Conservation (phyloP, 2,329 filamentous ascomycete species). For the Helotiales sp. region DNA sequence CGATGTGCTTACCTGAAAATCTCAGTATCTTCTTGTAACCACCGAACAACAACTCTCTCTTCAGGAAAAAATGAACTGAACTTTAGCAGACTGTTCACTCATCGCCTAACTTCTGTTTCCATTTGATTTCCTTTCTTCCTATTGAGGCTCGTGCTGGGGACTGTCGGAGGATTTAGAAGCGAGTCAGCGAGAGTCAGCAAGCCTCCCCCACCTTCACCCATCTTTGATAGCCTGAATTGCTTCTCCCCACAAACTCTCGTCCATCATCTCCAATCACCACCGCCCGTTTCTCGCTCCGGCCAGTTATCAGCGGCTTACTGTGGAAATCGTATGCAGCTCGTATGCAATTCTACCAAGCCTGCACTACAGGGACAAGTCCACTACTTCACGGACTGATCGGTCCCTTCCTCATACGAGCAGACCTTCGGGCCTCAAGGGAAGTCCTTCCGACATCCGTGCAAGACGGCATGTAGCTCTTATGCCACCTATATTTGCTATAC, state of each 20-base stretch:
- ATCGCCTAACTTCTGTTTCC: background rate
- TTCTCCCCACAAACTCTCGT: background rate
- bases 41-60: background rate
- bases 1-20: background rate
- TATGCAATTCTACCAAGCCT: constrained; percentile 16
- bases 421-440: constrained; percentile 10
- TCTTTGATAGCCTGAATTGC: background rate
- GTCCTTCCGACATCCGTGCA: constrained; percentile 7
- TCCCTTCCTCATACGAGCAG: constrained; percentile 1
- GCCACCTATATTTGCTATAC: constrained; percentile 12
- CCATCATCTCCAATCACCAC: background rate
- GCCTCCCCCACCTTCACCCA: background rate
- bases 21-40: background rate
- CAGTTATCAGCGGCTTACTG: background rate
- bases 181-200: background rate
- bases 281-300: background rate
- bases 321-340: constrained; percentile 8
- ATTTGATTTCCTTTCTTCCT: too few species aligned
- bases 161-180: background rate
- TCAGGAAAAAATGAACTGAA: too few species aligned
- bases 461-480: background rate
- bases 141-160: background rate
- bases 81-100: background rate
- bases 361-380: constrained; percentile 3
- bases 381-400: constrained; percentile 2